Evolutionary conservation across 1,284 basidiomycete genomes (phyloP), one percentile per base, ranked within the genome.

Genomic region (Schizopora paradoxa): DNA sequence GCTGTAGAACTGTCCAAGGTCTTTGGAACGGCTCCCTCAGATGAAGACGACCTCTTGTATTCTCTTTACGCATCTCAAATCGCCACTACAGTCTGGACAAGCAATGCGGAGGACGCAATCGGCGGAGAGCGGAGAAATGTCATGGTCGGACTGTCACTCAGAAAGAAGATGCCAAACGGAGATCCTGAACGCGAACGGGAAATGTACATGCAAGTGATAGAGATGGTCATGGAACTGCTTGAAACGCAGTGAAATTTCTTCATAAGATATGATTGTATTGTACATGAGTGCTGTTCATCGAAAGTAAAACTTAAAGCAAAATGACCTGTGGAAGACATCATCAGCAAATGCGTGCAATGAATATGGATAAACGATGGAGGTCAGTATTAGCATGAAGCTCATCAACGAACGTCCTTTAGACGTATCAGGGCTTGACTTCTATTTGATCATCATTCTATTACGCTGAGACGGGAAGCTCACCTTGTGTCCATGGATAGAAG

Each of bases 311-410:
- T n/a, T n/a, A n/a, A n/a, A n/a, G 14, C 28, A 31, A 31, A 14
- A 8, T 31, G 14, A 31, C 8, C 28, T 31, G 28, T 31, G 19
- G 27, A 34, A 28, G 23, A 21, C 29, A n/a, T 33, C 13, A 34
- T 21, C 6, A 18, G 21, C 36, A 22, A 8, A 33, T 3, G 18
- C 19, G n/a, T 41, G 29, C 23, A 33, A 29, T 21, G 31, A 22
- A 35, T 35, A 26, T 26, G 47, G 26, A 28, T 38, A 21, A 47
- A 21, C 33, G 43, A 51, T 43, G 48, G 37, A 60, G 49, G 66
- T 86, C 84, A 87, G 83, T 74, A 87, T 87, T 87, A 87, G 84
- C 84, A 87, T 87, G 85, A 56, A 61, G 61, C 66, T 83, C 83
- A 70, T 82, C 84, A 83, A 70, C 59, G 56, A 68, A 66, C 63